Evolutionary conservation across 108 stramenopile genomes (phyloP).

Genomic region (Mayamaea pseudoterrestris): DNA sequence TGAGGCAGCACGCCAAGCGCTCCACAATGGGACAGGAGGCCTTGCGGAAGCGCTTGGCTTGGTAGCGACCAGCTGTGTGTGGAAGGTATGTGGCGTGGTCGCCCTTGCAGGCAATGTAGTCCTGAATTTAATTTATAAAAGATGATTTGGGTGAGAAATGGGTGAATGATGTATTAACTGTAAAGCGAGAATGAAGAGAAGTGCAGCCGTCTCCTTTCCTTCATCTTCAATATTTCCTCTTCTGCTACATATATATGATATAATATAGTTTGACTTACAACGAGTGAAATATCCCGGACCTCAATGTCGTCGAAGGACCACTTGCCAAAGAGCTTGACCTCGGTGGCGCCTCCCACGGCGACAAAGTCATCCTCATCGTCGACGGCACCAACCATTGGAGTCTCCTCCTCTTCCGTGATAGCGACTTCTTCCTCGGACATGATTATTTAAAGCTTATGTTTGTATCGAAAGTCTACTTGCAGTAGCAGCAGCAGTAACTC

Average conservation of each 20-base stretch:
- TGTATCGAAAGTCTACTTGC: no score
- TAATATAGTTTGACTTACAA: slow-evolving; percentile 28
- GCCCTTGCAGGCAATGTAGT: slow-evolving; percentile 95
- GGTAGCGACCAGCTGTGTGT: slow-evolving; percentile 99
- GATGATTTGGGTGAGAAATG: not conserved
- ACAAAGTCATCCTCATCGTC: slow-evolving; percentile 78
- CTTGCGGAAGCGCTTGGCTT: slow-evolving; percentile 99
- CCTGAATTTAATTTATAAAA: slow-evolving; percentile 22
- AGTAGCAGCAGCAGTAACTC: no score
- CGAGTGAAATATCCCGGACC: slow-evolving; percentile 97
- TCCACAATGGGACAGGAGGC: slow-evolving; percentile 99
- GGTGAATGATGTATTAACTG: not conserved
- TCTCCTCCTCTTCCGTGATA: slow-evolving; percentile 28
- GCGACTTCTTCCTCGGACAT: slow-evolving; percentile 65
- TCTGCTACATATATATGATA: no score
- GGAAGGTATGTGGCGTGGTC: slow-evolving; percentile 97
- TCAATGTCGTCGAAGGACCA: slow-evolving; percentile 97
- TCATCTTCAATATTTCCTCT: no score
- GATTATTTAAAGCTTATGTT: slow-evolving; percentile 18
- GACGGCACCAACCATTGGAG: slow-evolving; percentile 18
- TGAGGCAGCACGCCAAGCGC: slow-evolving; percentile 94
- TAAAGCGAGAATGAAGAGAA: not conserved
- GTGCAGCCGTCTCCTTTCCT: no score
- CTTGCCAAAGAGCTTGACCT: slow-evolving; percentile 96
- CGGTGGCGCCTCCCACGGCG: slow-evolving; percentile 54